These are phyloP conservation scores for Tetrahymena elliotti DNA, from an alignment of 73 alveolate species.

Conservation along the genomic window DNA sequence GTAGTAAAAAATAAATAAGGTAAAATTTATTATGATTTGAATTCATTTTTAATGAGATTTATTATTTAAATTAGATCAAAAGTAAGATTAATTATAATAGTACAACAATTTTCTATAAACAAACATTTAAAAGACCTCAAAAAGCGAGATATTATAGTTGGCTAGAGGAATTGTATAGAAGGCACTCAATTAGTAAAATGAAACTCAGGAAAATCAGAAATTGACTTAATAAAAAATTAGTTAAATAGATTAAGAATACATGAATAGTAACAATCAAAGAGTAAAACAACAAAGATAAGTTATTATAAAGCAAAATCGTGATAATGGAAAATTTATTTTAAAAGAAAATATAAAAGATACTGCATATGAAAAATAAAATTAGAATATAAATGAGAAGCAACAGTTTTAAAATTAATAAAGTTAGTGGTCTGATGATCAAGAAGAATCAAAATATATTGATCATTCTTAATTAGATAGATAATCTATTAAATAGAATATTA, in stretches of 20 bases:
- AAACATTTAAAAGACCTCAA: not conserved
- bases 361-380: not conserved
- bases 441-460: not conserved
- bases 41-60: not conserved
- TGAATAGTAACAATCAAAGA: not conserved
- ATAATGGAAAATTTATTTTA: no score
- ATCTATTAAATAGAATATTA: no score
- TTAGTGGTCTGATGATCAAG: not conserved
- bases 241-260: not conserved
- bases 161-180: not conserved
- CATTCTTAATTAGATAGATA: not conserved
- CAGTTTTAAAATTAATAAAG: no score
- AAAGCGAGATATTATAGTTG: not conserved
- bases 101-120: no score
- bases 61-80: not conserved
- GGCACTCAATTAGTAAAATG: not conserved
- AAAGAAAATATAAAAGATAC: not conserved
- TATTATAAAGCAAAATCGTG: not conserved
- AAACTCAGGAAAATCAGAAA: not conserved
- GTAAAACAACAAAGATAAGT: not conserved
- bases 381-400: no score
- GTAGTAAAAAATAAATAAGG: not conserved
- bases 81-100: not conserved
- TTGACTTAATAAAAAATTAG: not conserved
- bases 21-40: not conserved